These are phyloP conservation scores for Purpureocillium takamizusanense DNA, from an alignment of 2,329 filamentous ascomycete species.

Conservation along the genomic window DNA sequence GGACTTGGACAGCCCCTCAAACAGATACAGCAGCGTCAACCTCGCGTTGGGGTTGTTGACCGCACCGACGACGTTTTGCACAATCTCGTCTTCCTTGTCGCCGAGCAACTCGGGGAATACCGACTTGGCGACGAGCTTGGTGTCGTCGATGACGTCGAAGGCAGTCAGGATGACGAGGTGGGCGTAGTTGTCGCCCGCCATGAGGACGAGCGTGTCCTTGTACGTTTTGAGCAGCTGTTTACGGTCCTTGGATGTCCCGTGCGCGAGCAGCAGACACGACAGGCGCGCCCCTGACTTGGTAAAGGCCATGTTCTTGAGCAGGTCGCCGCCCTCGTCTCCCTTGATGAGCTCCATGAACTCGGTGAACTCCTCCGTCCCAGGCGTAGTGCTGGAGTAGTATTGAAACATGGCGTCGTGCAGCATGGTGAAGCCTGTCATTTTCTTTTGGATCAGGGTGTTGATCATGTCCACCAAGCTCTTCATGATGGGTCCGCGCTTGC, in stretches of 20 bases:
- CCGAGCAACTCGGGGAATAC: slow-evolving; percentile 82
- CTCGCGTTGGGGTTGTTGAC: slow-evolving; percentile 58
- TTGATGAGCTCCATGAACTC: slow-evolving; percentile 89
- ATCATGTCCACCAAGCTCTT: slow-evolving; percentile 77
- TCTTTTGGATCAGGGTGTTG: slow-evolving; percentile 91
- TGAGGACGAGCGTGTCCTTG: slow-evolving; percentile 79
- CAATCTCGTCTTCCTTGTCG: slow-evolving; percentile 53
- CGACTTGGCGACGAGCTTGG: slow-evolving; percentile 74
- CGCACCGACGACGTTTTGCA: slow-evolving; percentile 54
- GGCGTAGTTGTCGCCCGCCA: slow-evolving; percentile 72
- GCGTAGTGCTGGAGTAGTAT: slow-evolving; percentile 75
- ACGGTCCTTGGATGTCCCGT: slow-evolving; percentile 85
- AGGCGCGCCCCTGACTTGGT: slow-evolving; percentile 81
- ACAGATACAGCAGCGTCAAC: slow-evolving; percentile 69
- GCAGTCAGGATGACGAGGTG: slow-evolving; percentile 77
- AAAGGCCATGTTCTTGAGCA: slow-evolving; percentile 93
- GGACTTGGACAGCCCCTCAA: slow-evolving; percentile 56
- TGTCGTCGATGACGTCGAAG: slow-evolving; percentile 91
- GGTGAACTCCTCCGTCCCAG: slow-evolving; percentile 69
- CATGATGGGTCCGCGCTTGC: slow-evolving; percentile 83
- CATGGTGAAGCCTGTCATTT: slow-evolving; percentile 93
- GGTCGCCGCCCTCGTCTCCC: slow-evolving; percentile 80
- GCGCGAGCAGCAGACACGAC: slow-evolving; percentile 71
- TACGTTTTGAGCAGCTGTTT: slow-evolving; percentile 81
- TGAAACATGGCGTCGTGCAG: slow-evolving; percentile 97